Percentiles rank a stretch among this genome's conserved stretches.
Evolutionary conservation across 768 basidiomycete species (phyloP).

Genomic region (Tulasnella sp.): DNA sequence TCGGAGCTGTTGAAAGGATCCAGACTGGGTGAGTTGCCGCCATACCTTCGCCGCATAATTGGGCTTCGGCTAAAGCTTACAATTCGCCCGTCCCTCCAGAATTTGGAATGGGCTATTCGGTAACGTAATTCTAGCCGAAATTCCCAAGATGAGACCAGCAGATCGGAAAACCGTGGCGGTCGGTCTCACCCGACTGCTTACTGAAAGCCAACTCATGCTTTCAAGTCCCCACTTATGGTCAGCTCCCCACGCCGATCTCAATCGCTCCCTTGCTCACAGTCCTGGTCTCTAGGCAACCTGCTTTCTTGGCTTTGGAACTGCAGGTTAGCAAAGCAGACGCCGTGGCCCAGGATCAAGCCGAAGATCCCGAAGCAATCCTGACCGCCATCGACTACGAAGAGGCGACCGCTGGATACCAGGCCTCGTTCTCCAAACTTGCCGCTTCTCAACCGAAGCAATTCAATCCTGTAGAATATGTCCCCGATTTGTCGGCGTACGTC

Average conservation of each 20-base stretch:
- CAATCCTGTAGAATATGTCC: conserved; percentile 39
- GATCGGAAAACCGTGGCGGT: conserved; percentile 79
- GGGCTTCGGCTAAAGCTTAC: not conserved
- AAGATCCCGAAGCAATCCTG: conserved; percentile 45
- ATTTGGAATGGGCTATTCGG: conserved; percentile 71
- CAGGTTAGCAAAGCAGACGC: conserved; percentile 58
- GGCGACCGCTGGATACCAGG: conserved; percentile 82
- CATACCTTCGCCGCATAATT: not conserved
- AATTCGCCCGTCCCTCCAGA: conserved; percentile 25
- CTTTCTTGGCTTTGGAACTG: conserved; percentile 58
- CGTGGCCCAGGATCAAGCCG: conserved; percentile 27
- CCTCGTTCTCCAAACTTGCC: conserved; percentile 83
- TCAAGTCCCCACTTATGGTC: conserved; percentile 56
- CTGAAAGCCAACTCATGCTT: conserved; percentile 59
- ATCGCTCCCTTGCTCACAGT: not conserved
- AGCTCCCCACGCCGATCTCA: conserved; percentile 15
- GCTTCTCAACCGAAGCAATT: conserved; percentile 50
- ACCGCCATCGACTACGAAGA: conserved; percentile 86
- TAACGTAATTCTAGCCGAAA: conserved; percentile 69
- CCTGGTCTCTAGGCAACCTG: conserved; percentile 42
- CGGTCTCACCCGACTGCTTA: conserved; percentile 68
- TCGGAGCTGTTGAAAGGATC: conserved; percentile 67
- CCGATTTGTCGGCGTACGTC: conserved; percentile 24
- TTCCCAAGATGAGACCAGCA: conserved; percentile 65
- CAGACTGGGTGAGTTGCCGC: conserved; percentile 57